Evolutionary conservation across 2,329 filamentous ascomycete species (phyloP).

Genomic region (Tolypocladium pustulatum): DNA sequence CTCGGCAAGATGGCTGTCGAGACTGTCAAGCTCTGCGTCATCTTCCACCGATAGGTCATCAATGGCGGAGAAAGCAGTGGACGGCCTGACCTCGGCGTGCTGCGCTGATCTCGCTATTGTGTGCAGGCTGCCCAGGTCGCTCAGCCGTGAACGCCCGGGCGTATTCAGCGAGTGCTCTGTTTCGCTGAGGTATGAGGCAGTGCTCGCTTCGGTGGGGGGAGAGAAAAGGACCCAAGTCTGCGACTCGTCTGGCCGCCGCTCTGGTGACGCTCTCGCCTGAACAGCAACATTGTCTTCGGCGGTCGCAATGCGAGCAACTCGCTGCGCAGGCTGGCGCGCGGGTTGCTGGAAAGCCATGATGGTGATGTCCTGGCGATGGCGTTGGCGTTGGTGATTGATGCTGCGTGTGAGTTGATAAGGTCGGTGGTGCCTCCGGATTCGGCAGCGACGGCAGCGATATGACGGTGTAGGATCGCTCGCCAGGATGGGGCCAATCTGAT

Average conservation of each 20-base stretch:
- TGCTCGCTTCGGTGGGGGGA: constrained; percentile 53
- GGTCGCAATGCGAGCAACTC: constrained; percentile 30
- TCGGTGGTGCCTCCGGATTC: background rate
- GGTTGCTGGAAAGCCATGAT: constrained; percentile 52
- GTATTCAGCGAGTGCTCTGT: constrained; percentile 54
- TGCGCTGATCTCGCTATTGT: constrained; percentile 52
- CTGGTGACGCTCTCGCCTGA: constrained; percentile 14
- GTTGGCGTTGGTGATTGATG: background rate
- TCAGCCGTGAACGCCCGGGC: constrained; percentile 60
- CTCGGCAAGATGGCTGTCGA: constrained; percentile 84
- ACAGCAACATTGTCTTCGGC: constrained; percentile 24
- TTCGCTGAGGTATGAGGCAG: constrained; percentile 58
- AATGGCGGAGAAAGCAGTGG: constrained; percentile 25
- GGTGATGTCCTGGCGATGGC: background rate
- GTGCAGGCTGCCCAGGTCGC: constrained; percentile 71
- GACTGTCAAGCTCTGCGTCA: constrained; percentile 76
- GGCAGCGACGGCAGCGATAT: background rate
- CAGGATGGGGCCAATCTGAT: constrained; percentile 1
- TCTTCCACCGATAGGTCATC: constrained; percentile 41
- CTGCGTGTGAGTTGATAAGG: constrained; percentile 2
- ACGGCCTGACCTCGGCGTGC: constrained; percentile 32
- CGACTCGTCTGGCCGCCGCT: constrained; percentile 50
- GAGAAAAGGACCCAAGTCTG: constrained; percentile 97
- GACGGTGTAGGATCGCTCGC: background rate
- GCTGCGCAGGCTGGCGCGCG: constrained; percentile 40